Percentiles rank a stretch among this genome's conserved stretches.
These are phyloP conservation scores for Hypericum androsaemum DNA, from an alignment of 345 rosid species.

Conservation along the genomic window DNA sequence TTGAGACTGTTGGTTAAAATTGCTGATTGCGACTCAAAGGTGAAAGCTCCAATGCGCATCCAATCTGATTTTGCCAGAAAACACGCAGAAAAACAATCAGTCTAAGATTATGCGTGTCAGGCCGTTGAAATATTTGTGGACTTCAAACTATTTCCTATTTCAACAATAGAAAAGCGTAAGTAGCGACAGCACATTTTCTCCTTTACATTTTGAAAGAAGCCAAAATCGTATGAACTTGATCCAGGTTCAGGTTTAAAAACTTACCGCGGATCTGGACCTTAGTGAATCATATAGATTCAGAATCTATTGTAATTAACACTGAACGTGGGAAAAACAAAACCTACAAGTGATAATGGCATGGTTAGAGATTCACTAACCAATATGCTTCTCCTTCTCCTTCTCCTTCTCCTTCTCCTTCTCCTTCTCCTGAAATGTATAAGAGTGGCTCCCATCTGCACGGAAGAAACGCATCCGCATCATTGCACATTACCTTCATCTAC, in stretches of 20 bases:
- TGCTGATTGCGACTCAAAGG: conserved; percentile 49
- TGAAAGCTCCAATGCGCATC: conserved; percentile 91
- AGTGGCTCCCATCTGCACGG: conserved; percentile 78
- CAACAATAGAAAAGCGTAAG: too few relatives aligned
- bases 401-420: too few relatives aligned
- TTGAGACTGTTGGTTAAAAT: conserved; percentile 51
- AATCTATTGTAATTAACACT: too few relatives aligned
- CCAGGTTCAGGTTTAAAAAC: too few relatives aligned
- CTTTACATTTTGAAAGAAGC: too few relatives aligned
- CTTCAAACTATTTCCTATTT: too few relatives aligned
- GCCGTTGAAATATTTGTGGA: conserved; percentile 3
- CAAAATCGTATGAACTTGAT: too few relatives aligned
- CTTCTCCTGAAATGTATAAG: conserved; percentile 51
- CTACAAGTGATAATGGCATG: not conserved
- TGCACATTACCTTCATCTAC: too few relatives aligned
- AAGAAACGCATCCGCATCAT: conserved; percentile 8
- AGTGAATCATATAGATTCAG: too few relatives aligned
- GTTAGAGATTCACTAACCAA: conserved; percentile 38
- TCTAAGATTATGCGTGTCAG: not conserved
- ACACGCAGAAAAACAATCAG: conserved; percentile 4
- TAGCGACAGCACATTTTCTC: too few relatives aligned
- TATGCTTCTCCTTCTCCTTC: too few relatives aligned
- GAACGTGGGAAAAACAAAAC: not conserved
- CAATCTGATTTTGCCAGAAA: conserved; percentile 49
- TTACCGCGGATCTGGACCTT: too few relatives aligned